Percentiles rank a stretch among this genome's conserved stretches.
phyloP scores from a whole-genome alignment of 805 yeast genomes.

The Candida namnaoensis region DNA sequence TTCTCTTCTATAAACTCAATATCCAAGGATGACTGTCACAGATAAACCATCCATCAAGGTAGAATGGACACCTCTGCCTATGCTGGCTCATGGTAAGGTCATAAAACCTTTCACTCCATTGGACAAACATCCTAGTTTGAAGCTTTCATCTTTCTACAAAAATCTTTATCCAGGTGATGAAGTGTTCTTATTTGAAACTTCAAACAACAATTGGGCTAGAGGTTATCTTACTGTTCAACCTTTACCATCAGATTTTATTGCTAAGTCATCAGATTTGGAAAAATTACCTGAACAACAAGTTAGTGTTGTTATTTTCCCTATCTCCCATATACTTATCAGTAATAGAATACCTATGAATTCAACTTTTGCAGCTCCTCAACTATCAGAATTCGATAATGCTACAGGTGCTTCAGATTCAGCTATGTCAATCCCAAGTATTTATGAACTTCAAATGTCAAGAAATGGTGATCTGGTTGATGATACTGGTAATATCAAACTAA shows the following conservation, averaged over 20 bases:
- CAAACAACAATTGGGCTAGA: conserved; percentile 63
- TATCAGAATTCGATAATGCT: conserved; percentile 16
- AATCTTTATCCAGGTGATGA: conserved; percentile 73
- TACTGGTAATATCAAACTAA: conserved; percentile 19
- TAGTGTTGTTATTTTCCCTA: conserved; percentile 53
- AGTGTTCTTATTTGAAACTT: conserved; percentile 61
- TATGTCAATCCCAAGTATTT: conserved; percentile 23
- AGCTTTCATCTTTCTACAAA: conserved; percentile 27
- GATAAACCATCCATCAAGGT: neutral
- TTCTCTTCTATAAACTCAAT: too few species aligned
- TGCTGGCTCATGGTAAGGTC: conserved; percentile 33
- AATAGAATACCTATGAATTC: conserved; percentile 32
- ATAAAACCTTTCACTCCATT: conserved; percentile 37
- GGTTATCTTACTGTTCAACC: conserved; percentile 69
- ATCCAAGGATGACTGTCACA: too few species aligned
- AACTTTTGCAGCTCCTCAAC: conserved; percentile 21
- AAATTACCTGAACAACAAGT: conserved; percentile 50
- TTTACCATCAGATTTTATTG: conserved; percentile 60
- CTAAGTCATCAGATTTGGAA: conserved; percentile 48
- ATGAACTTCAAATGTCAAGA: conserved; percentile 22
- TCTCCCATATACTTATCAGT: conserved; percentile 38
- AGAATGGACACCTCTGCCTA: conserved; percentile 42
- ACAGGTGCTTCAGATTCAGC: conserved; percentile 1
- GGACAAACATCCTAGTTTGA: conserved; percentile 25
- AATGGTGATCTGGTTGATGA: conserved; percentile 17